Conservation (phyloP, 2,329 filamentous ascomycete species). For the Geosmithia flava region DNA sequence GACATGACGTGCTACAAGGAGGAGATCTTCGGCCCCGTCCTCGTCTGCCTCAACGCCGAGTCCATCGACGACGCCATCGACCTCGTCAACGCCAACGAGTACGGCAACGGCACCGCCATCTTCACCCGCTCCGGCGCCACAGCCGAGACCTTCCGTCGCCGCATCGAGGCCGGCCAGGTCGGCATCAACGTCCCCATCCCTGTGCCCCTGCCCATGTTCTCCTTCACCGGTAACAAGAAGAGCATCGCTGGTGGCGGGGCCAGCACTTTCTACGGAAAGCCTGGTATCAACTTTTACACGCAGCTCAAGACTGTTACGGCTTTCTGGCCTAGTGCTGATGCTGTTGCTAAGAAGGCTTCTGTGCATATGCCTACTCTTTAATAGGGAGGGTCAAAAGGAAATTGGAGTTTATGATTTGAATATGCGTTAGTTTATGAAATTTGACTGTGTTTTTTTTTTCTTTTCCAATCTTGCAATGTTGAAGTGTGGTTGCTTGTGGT, state of each 20-base stretch:
- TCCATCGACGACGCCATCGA: slow-evolving; percentile 71
- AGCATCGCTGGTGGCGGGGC: slow-evolving; percentile 83
- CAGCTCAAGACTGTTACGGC: slow-evolving; percentile 96
- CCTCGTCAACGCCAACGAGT: slow-evolving; percentile 75
- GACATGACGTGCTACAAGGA: slow-evolving; percentile 77
- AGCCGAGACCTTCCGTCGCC: slow-evolving; percentile 64
- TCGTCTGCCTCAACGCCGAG: slow-evolving; percentile 68
- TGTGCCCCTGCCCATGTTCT: slow-evolving; percentile 59
- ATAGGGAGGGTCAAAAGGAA: slow-evolving; percentile 6
- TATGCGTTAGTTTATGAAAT: too few species aligned
- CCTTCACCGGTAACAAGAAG: slow-evolving; percentile 73
- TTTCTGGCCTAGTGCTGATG: slow-evolving; percentile 78
- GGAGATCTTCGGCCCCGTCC: slow-evolving; percentile 77
- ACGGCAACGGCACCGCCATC: slow-evolving; percentile 77
- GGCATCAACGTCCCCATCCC: slow-evolving; percentile 78
- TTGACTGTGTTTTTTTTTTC: too few species aligned
- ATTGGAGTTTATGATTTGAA: too few species aligned
- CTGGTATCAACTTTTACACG: slow-evolving; percentile 89
- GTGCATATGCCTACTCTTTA: slow-evolving; percentile 68
- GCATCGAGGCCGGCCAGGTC: slow-evolving; percentile 76
- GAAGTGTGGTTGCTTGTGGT: too few species aligned
- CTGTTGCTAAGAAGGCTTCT: slow-evolving; percentile 70
- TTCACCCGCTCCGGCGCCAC: slow-evolving; percentile 71
- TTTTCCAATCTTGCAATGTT: too few species aligned
- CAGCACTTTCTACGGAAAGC: slow-evolving; percentile 90